A percentile compares a stretch with the other conserved stretches of the same genome.
Conservation (phyloP, 225 moss, liverwort and hornwort genomes). For the Lunularia cruciata region DNA sequence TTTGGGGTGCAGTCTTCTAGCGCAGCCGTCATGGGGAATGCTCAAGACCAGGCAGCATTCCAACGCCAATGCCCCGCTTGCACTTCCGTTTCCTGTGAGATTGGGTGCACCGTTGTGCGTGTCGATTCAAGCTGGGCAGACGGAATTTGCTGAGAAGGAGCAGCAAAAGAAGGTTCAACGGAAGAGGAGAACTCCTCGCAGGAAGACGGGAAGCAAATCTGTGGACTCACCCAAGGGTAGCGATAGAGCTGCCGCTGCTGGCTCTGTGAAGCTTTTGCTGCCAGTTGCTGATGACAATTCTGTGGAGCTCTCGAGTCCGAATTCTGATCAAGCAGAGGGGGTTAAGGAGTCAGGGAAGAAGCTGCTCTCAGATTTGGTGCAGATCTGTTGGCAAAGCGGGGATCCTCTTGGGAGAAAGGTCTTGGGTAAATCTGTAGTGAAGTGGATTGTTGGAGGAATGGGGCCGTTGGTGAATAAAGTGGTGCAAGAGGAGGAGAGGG, state of each 20-base stretch:
- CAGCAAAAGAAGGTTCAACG: constrained; percentile 17
- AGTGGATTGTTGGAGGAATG: constrained; percentile 75
- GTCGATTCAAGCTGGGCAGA: not conserved
- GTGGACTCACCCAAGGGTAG: not conserved
- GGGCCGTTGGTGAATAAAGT: constrained; percentile 59
- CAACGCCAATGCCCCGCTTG: not conserved
- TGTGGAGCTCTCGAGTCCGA: not conserved
- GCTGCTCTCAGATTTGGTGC: constrained; percentile 20
- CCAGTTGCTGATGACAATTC: not conserved
- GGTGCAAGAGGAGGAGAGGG: constrained; percentile 62
- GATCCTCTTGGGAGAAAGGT: constrained; percentile 72
- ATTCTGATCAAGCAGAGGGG: not conserved
- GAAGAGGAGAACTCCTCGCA: constrained; percentile 32
- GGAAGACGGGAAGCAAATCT: constrained; percentile 17
- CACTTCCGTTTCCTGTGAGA: constrained; percentile 14
- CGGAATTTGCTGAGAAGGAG: constrained; percentile 1
- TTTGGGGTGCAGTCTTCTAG: constrained; percentile 14
- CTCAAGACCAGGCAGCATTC: constrained; percentile 15
- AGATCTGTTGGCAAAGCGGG: constrained; percentile 40
- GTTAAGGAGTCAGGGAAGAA: constrained; percentile 18
- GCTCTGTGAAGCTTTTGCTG: not conserved
- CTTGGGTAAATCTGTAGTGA: constrained; percentile 70
- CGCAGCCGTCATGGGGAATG: constrained; percentile 25
- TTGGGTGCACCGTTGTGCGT: not conserved
- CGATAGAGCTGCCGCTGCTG: not conserved